phyloP scores from a whole-genome alignment of 371 early-diverging fungal species.

The Lichtheimia ramosa region DNA sequence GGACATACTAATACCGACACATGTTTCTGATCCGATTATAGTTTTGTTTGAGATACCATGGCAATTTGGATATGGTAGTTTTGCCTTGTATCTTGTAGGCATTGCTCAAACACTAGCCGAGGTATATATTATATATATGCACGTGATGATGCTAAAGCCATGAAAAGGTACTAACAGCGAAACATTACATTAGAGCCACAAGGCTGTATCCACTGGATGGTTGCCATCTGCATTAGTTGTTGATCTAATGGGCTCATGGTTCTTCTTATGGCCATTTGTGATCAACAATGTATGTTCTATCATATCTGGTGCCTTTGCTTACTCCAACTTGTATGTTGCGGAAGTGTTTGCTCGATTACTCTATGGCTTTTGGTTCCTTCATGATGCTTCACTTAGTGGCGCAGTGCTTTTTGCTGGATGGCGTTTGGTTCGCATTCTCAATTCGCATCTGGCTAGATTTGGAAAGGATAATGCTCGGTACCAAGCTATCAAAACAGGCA shows the following conservation, averaged over 20 bases:
- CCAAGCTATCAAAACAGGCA: slow-evolving; percentile 36
- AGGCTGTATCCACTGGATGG: slow-evolving; percentile 42
- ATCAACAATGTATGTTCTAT: slow-evolving; percentile 37
- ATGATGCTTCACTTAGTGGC: slow-evolving; percentile 23
- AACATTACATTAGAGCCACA: slow-evolving; percentile 31
- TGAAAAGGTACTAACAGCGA: neutral
- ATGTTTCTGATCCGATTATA: neutral
- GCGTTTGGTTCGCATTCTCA: slow-evolving; percentile 32
- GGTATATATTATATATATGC: slow-evolving; percentile 7
- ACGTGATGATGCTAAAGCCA: neutral
- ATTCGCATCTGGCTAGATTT: slow-evolving; percentile 32
- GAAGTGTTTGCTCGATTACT: slow-evolving; percentile 31
- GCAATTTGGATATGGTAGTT: slow-evolving; percentile 30
- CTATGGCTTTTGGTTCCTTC: slow-evolving; percentile 48
- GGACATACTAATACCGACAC: neutral
- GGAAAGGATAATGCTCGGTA: slow-evolving; percentile 33
- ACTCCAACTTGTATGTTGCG: slow-evolving; percentile 21
- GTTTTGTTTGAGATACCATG: slow-evolving; percentile 28
- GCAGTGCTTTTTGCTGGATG: slow-evolving; percentile 38
- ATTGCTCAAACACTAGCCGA: slow-evolving; percentile 32
- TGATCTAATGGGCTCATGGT: slow-evolving; percentile 32
- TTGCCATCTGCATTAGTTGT: slow-evolving; percentile 42
- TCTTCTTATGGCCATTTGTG: slow-evolving; percentile 37
- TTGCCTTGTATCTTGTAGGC: slow-evolving; percentile 28
- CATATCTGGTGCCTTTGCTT: slow-evolving; percentile 38